Percentiles rank a stretch among this genome's conserved stretches.
phyloP scores from a whole-genome alignment of 495 filamentous ascomycete genomes.

The Daldinia caldariorum region DNA sequence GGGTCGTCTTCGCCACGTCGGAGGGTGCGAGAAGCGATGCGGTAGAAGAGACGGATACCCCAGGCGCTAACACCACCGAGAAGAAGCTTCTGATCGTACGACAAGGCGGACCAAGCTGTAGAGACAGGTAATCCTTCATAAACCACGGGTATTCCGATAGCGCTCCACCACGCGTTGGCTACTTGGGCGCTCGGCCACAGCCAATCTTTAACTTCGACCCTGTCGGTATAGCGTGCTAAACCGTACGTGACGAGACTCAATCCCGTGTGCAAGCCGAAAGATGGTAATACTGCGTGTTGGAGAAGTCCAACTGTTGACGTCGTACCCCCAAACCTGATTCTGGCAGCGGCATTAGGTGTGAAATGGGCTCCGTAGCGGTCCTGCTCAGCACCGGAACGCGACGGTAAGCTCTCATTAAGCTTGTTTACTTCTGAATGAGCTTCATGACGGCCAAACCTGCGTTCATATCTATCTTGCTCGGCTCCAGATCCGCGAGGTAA shows the following conservation, averaged over 20 bases:
- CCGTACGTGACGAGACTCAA: slow-evolving; percentile 56
- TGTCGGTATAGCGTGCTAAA: slow-evolving; percentile 57
- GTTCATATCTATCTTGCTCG: slow-evolving; percentile 39
- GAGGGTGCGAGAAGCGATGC: slow-evolving; percentile 57
- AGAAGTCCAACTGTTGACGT: slow-evolving; percentile 34
- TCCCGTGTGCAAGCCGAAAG: slow-evolving; percentile 32
- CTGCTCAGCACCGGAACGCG: slow-evolving; percentile 31
- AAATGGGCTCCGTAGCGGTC: slow-evolving; percentile 35
- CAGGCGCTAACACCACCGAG: slow-evolving; percentile 64
- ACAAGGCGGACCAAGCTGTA: slow-evolving; percentile 55
- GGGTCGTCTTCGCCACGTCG: slow-evolving; percentile 63
- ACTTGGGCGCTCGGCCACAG: slow-evolving; percentile 65
- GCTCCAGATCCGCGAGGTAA: slow-evolving; percentile 33
- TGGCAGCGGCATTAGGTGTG: slow-evolving; percentile 1
- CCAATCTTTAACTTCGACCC: slow-evolving; percentile 66
- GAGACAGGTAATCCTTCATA: slow-evolving; percentile 52
- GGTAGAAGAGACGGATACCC: slow-evolving; percentile 64
- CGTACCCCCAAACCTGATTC: slow-evolving; percentile 18
- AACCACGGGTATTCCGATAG: slow-evolving; percentile 59
- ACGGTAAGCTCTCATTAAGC: slow-evolving; percentile 25
- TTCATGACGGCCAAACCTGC: slow-evolving; percentile 31
- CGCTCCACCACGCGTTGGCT: slow-evolving; percentile 67
- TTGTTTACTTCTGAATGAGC: slow-evolving; percentile 2
- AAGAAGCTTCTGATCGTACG: slow-evolving; percentile 62
- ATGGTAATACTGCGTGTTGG: slow-evolving; percentile 35